Conservation (phyloP, 1,139 yeast species). For the Sugiyamaella neomexicana region DNA sequence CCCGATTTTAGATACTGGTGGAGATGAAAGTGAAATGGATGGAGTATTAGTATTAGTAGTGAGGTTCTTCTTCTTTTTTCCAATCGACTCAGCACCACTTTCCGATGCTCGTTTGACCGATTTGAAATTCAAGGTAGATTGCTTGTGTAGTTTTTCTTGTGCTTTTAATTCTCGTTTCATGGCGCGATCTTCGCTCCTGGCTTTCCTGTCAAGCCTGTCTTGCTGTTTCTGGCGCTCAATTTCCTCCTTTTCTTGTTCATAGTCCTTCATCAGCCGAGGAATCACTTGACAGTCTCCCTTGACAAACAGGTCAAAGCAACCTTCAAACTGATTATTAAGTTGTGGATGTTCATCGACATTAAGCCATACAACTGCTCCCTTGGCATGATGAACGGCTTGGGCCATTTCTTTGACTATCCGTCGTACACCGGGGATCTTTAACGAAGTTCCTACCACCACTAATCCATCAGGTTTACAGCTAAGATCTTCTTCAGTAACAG, state of each 20-base stretch:
- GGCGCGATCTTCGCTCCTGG: conserved; percentile 18
- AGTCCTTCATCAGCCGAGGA: conserved; percentile 42
- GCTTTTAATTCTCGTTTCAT: conserved; percentile 10
- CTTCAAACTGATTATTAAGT: conserved; percentile 50
- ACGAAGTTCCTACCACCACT: conserved; percentile 80
- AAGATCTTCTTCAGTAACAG: conserved; percentile 67
- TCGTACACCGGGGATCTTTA: conserved; percentile 84
- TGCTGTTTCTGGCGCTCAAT: conserved; percentile 19
- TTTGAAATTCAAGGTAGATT: conserved; percentile 17
- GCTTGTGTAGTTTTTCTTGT: conserved; percentile 15
- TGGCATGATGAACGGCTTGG: conserved; percentile 59
- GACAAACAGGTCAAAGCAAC: conserved; percentile 54
- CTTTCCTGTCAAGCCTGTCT: conserved; percentile 22
- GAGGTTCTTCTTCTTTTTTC: conserved; percentile 5
- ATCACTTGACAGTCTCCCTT: conserved; percentile 61
- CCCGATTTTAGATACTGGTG: too few relatives aligned
- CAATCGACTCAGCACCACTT: neutral
- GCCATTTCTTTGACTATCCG: conserved; percentile 71
- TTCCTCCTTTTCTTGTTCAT: conserved; percentile 32
- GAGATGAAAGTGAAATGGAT: neutral
- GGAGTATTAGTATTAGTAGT: neutral
- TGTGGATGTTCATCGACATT: conserved; percentile 51
- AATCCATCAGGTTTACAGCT: conserved; percentile 70
- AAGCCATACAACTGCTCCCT: conserved; percentile 59
- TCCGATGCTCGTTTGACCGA: conserved; percentile 15